Evolutionary conservation across 2,329 filamentous ascomycete species (phyloP).

Genomic region (Diaporthe batatas): DNA sequence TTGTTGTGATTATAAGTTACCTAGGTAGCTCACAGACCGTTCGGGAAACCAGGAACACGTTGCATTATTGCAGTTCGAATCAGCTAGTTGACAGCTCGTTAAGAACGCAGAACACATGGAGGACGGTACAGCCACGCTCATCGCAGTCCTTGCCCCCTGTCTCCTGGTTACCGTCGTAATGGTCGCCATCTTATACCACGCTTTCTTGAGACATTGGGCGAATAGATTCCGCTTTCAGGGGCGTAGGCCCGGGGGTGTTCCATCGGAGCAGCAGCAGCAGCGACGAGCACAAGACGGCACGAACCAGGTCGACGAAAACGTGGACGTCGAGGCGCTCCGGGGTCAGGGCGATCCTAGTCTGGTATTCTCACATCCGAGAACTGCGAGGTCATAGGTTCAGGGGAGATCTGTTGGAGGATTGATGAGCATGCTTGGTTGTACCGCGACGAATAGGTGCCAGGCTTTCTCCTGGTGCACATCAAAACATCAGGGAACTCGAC

Average conservation of each 20-base stretch:
- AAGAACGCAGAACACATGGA: background rate
- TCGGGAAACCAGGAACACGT: background rate
- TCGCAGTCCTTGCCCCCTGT: background rate
- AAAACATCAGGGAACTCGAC: no score
- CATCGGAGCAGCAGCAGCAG: background rate
- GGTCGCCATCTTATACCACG: background rate
- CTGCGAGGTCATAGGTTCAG: fast-evolving
- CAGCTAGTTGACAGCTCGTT: no score
- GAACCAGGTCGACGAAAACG: background rate
- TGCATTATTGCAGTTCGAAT: background rate
- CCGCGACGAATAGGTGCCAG: no score
- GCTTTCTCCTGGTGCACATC: no score
- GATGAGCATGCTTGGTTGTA: no score
- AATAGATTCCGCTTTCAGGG: background rate
- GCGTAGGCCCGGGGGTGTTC: fast-evolving
- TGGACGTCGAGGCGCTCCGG: background rate
- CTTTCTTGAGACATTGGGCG: background rate
- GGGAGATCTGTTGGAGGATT: no score
- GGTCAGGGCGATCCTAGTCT: background rate
- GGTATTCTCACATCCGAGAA: background rate
- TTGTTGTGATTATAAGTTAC: background rate
- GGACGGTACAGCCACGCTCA: background rate
- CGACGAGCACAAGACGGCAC: background rate
- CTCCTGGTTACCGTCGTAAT: background rate
- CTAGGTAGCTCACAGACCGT: no score